Percentiles rank a stretch among this genome's conserved stretches.
These are phyloP conservation scores for Senecio squalidus DNA, from an alignment of 140 eudicot genomes.

Conservation along the genomic window DNA sequence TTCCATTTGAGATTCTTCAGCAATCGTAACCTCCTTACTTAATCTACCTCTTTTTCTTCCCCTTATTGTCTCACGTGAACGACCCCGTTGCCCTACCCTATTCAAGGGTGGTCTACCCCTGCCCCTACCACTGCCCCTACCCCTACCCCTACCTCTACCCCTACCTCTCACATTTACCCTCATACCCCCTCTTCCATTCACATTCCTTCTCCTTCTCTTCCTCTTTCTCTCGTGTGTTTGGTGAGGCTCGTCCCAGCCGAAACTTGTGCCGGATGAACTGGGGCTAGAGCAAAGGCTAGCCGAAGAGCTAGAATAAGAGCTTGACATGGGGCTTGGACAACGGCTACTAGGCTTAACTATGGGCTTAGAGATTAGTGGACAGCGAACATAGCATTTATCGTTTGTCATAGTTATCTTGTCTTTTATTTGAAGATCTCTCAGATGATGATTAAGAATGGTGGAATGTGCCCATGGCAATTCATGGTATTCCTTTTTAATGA, in stretches of 20 bases:
- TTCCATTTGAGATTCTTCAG: slow-evolving; percentile 10
- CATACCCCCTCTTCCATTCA: neutral
- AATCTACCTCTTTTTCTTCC: slow-evolving; percentile 1
- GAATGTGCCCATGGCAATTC: slow-evolving; percentile 64
- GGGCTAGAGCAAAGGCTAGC: slow-evolving; percentile 25
- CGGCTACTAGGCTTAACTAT: neutral
- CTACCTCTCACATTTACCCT: slow-evolving; percentile 15
- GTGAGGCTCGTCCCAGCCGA: slow-evolving; percentile 3
- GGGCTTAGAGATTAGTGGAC: slow-evolving; percentile 6
- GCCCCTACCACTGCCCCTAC: slow-evolving; percentile 19
- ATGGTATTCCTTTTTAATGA: slow-evolving; percentile 31
- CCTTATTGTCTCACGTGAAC: neutral
- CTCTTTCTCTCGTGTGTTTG: slow-evolving; percentile 5
- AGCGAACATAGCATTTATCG: slow-evolving; percentile 22
- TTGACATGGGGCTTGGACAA: slow-evolving; percentile 13
- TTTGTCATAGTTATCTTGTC: slow-evolving; percentile 30
- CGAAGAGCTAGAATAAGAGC: slow-evolving; percentile 20
- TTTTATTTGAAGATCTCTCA: slow-evolving; percentile 35
- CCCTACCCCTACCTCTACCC: slow-evolving; percentile 14
- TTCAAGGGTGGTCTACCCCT: slow-evolving; percentile 7
- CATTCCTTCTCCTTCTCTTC: slow-evolving; percentile 11
- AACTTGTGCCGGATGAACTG: slow-evolving; percentile 25
- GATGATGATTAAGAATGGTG: slow-evolving; percentile 36
- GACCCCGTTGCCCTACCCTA: slow-evolving; percentile 7
- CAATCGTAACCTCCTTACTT: neutral